Evolutionary conservation across 1,284 basidiomycete species (phyloP), one percentile per base, ranked within the genome.

Genomic region (Pascua sp.): DNA sequence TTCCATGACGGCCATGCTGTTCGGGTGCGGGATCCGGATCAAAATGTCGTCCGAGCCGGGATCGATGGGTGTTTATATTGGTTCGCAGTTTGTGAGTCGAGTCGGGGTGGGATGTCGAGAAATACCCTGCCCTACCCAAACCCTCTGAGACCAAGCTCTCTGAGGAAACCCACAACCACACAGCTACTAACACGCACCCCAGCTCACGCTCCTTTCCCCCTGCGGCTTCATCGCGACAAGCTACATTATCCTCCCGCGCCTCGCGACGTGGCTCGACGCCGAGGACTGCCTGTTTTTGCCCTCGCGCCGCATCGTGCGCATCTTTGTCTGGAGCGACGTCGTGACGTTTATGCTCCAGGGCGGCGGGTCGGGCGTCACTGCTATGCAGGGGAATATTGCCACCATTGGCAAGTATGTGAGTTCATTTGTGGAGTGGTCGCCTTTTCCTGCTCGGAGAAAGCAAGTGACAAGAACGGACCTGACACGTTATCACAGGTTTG

Each of bases 141-240:
- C 11, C 13, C 36, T 7, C 11, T 42, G 39, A n/a, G 77, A n/a
- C n/a, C n/a, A n/a, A n/a, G n/a, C n/a, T n/a, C n/a, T n/a, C n/a
- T n/a, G n/a, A n/a, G n/a, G n/a, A n/a, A n/a, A n/a, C n/a, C 17
- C 10, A 18, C 17, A 24, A 7, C 24, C 24, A 7, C 24, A 32
- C 24, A 7, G 3, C 17, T 11, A 9, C 37, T 67, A 49, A 62
- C 63, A 32, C 24, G 24, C n/a, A n/a, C n/a, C 5, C 12, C 18
- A 49, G 48, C 18, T 54, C 32, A 54, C 53, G 1, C 57, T 73
- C 8, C 61, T 71, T 16, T 63, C 82, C 78, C 86, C 87, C 8
- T 88, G 86, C 64, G 85, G 84, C 15, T 88, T 87, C 77, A 84
- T 88, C 61, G 87, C 86, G 8, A 81, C 84, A 38, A 81, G 85